Base-by-base conservation (phyloP, 2,329 filamentous ascomycete species). In the Apiospora koreana region DNA sequence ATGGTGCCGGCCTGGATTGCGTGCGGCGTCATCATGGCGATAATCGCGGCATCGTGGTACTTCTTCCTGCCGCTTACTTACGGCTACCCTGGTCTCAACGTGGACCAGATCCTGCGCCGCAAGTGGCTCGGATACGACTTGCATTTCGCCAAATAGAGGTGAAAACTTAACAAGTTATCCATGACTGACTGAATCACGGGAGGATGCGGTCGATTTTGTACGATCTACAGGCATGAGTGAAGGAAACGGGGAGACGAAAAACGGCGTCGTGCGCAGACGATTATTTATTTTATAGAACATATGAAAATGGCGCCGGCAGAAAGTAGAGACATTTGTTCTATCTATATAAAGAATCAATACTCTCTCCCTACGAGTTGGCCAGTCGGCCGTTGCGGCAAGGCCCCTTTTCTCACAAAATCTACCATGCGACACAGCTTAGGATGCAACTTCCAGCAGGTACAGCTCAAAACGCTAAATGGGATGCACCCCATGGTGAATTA, bases 51-150 rank as follows among this genome's bases (percentile, higher is more conserved):
- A 77, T 90, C 93, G 78, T 98, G 96, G 90, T 92, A 92, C 81
- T 98, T 93, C 88, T 99, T 97, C 86, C 89, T 97, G 73, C 96
- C 96, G 25, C 85, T 99, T 78, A 99, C 96, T 1, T 99, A 99
- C 80, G 96, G 96, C 69, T 95, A 93, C 80, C 96, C 96, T 5
- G 95, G 95, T 43, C 87, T 99, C 77, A 89, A 86, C 69, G 92
- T 97, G 23, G 89, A 91, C 16, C 86, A 94, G 79, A 93, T 99
- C 41, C 83, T 92, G 73, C 88, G 91, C 73, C 91, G 96, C 81
- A 98, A 98, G 86, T 98, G 95, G 95, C 87, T 99, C 74, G 93
- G 93, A 74, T 99, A 98, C 80, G 96, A 99, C 81, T 87, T 99
- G 80, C 96, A 99, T 85, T 99, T 99, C 85, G 96, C 96, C 71